phyloP scores from a whole-genome alignment of 2,329 filamentous ascomycete genomes.

The Triangularia verruculosa region DNA sequence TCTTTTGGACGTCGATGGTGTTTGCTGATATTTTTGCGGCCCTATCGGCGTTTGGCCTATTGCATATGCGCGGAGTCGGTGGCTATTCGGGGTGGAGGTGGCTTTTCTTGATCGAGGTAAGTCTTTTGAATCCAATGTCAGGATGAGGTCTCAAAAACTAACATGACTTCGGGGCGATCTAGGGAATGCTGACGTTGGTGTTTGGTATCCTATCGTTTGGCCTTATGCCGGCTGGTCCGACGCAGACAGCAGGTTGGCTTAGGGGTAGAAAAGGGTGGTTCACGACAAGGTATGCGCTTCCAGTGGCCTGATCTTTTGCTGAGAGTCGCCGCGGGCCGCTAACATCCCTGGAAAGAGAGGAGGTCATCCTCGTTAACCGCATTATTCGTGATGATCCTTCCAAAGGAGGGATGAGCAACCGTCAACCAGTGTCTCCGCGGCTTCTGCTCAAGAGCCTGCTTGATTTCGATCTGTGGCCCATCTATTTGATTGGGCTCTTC shows the following conservation, averaged over 20 bases:
- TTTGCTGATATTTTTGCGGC: constrained; percentile 34
- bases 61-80: constrained; percentile 33
- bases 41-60: constrained; percentile 34
- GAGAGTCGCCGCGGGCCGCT: constrained; percentile 4
- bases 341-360: constrained; percentile 38
- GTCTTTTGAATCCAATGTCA: constrained; percentile 42
- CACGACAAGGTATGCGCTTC: constrained; percentile 36
- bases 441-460: constrained; percentile 47
- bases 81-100: constrained; percentile 40
- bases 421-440: constrained; percentile 48
- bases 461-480: constrained; percentile 58
- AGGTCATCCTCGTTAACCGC: constrained; percentile 58
- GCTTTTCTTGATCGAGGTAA: constrained; percentile 53
- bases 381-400: constrained; percentile 53
- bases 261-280: constrained; percentile 51
- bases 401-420: constrained; percentile 58
- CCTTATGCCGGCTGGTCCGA: constrained; percentile 44
- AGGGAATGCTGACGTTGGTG: constrained; percentile 22
- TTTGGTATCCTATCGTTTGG: constrained; percentile 47
- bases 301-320: not conserved
- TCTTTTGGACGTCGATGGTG: constrained; percentile 35
- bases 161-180: not conserved
- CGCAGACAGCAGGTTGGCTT: constrained; percentile 44
- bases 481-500: constrained; percentile 50
- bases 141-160: no score